phyloP scores from a whole-genome alignment of 73 alveolate genomes.

The Paramecium sexaurelia region DNA sequence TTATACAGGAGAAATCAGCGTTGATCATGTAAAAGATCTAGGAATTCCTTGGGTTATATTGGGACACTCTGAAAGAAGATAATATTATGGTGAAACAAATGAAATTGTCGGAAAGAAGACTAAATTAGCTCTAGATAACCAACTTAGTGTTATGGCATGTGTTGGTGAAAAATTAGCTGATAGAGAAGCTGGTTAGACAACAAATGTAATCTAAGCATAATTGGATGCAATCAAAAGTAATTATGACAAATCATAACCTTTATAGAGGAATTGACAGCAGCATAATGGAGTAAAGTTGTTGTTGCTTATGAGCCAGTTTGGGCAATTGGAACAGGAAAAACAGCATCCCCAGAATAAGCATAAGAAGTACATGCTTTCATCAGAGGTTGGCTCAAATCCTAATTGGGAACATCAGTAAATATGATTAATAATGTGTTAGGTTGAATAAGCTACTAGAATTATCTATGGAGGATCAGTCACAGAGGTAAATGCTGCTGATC shows the following conservation, averaged over 20 bases:
- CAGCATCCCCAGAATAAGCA: slow-evolving; percentile 98
- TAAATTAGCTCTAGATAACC: slow-evolving; percentile 85
- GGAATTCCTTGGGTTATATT: slow-evolving; percentile 94
- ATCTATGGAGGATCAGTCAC: slow-evolving; percentile 99
- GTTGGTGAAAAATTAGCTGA: slow-evolving; percentile 97
- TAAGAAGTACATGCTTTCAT: slow-evolving; percentile 95
- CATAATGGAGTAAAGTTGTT: slow-evolving; percentile 94
- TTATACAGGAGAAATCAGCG: slow-evolving; percentile 98
- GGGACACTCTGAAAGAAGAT: slow-evolving; percentile 99
- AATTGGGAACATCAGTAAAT: not conserved
- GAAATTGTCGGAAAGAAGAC: slow-evolving; percentile 96
- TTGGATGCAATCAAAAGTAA: slow-evolving; percentile 86
- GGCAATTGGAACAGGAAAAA: slow-evolving; percentile 99
- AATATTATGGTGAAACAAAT: slow-evolving; percentile 91
- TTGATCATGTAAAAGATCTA: slow-evolving; percentile 93
- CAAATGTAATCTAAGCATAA: slow-evolving; percentile 85
- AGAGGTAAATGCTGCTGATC: slow-evolving; percentile 95
- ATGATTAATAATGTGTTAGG: slow-evolving; percentile 49
- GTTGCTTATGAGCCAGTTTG: slow-evolving; percentile 99
- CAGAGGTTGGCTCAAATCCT: slow-evolving; percentile 88
- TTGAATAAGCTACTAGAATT: slow-evolving; percentile 85
- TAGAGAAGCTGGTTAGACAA: slow-evolving; percentile 91
- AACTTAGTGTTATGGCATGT: slow-evolving; percentile 85
- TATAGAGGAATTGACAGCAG: slow-evolving; percentile 66
- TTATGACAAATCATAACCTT: not conserved